Conservation (phyloP, 495 filamentous ascomycete species). For the Acidiella bohemica region DNA sequence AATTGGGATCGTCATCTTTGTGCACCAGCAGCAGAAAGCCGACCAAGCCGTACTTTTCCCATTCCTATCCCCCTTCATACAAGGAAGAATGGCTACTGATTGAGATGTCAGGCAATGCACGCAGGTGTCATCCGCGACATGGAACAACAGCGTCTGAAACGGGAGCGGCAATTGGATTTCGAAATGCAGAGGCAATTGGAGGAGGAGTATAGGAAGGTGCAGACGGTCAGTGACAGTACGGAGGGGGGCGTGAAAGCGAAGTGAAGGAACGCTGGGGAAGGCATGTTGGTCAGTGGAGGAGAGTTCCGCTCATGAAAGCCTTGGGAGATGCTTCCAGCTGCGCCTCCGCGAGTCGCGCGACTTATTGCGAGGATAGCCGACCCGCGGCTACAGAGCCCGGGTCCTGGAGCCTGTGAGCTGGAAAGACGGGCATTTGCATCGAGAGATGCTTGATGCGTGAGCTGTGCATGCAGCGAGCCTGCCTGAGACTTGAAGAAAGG, state of each 20-base stretch:
- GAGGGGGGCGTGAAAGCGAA: constrained; percentile 1
- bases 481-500: no score
- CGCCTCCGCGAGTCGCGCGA: no score
- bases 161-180: constrained; percentile 73
- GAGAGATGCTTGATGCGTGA: no score
- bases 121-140: constrained; percentile 85
- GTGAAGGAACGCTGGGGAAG: background rate
- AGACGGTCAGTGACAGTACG: constrained; percentile 43
- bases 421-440: no score
- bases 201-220: constrained; percentile 78
- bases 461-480: no score
- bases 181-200: constrained; percentile 78
- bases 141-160: constrained; percentile 82
- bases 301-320: no score
- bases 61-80: constrained; percentile 48
- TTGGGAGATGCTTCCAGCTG: no score
- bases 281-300: no score
- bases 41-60: constrained; percentile 60
- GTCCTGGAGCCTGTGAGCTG: no score
- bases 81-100: constrained; percentile 13
- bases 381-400: no score
- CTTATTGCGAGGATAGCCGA: no score
- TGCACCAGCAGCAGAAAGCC: constrained; percentile 74
- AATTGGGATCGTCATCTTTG: constrained; percentile 62
- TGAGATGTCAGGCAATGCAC: constrained; percentile 69